Conservation (phyloP, 345 rosid species). For the Populus tremula region DNA sequence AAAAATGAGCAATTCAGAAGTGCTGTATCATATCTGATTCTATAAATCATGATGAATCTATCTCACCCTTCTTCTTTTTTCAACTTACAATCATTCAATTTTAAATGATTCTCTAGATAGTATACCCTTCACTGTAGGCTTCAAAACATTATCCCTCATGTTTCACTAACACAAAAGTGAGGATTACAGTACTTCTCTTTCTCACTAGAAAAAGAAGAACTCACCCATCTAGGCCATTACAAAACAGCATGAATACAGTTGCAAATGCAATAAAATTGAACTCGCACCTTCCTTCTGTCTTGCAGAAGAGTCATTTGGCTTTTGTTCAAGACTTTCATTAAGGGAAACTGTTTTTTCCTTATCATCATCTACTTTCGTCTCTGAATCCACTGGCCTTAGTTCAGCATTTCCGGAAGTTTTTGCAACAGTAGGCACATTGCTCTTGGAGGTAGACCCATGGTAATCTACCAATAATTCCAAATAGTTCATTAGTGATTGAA, state of each 20-base stretch:
- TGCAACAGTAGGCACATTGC: conserved; percentile 23
- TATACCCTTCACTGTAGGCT: background rate
- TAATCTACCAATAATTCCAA: conserved; percentile 10
- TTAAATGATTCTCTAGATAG: no score
- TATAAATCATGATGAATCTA: conserved; percentile 2
- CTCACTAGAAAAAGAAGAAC: background rate
- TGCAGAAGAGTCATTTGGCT: conserved; percentile 52
- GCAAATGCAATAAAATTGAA: conserved; percentile 12
- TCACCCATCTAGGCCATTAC: background rate
- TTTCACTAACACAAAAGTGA: no score
- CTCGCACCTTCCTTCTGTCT: conserved; percentile 74
- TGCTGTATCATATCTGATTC: background rate
- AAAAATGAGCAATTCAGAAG: background rate
- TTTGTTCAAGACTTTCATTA: conserved; percentile 44
- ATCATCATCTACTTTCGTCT: conserved; percentile 29
- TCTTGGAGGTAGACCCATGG: conserved; percentile 33
- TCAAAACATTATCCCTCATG: background rate
- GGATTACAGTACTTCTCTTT: background rate
- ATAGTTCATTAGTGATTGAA: background rate
- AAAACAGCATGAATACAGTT: no score
- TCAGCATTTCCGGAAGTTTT: conserved; percentile 29
- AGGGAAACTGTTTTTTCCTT: conserved; percentile 23
- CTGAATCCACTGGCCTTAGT: conserved; percentile 22
- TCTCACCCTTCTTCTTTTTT: background rate
- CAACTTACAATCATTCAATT: background rate